phyloP scores from a whole-genome alignment of 257 asterid genomes.

The Plantago elongata region DNA sequence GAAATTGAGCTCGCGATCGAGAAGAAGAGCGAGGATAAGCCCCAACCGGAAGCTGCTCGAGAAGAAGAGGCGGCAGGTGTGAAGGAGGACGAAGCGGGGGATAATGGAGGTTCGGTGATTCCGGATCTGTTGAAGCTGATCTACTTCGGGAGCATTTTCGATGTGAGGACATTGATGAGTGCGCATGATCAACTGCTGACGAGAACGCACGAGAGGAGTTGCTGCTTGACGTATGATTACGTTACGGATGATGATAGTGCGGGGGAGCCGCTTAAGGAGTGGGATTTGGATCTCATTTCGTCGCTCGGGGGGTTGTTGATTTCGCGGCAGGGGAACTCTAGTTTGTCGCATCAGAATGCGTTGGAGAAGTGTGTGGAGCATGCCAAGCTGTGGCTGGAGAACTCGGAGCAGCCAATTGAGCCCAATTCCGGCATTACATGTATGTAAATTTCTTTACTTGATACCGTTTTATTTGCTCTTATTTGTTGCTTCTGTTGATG shows the following conservation, averaged over 20 bases:
- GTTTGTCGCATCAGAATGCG: slow-evolving; percentile 64
- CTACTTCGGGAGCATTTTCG: slow-evolving; percentile 70
- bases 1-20: slow-evolving; percentile 49
- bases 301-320: slow-evolving; percentile 50
- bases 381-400: slow-evolving; percentile 66
- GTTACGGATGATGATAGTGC: slow-evolving; percentile 74
- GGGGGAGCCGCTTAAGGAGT: slow-evolving; percentile 56
- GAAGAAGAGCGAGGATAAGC: slow-evolving; percentile 12
- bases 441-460: slow-evolving; percentile 23
- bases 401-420: slow-evolving; percentile 51
- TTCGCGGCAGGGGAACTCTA: slow-evolving; percentile 60
- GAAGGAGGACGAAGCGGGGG: not conserved
- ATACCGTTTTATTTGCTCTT: not conserved
- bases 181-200: slow-evolving; percentile 48
- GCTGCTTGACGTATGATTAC: slow-evolving; percentile 78
- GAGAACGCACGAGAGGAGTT: slow-evolving; percentile 76
- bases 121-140: slow-evolving; percentile 62
- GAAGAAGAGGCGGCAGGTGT: slow-evolving; percentile 8
- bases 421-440: slow-evolving; percentile 54
- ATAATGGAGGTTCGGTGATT: slow-evolving; percentile 2
- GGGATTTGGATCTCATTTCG: slow-evolving; percentile 74
- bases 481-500: not conserved
- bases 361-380: slow-evolving; percentile 63
- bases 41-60: slow-evolving; percentile 3
- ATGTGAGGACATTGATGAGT: slow-evolving; percentile 54